A percentile compares a stretch with the other conserved stretches of the same genome.
Evolutionary conservation across 129 eudicot genomes (phyloP).

Genomic region (Helichrysum umbraculigerum): DNA sequence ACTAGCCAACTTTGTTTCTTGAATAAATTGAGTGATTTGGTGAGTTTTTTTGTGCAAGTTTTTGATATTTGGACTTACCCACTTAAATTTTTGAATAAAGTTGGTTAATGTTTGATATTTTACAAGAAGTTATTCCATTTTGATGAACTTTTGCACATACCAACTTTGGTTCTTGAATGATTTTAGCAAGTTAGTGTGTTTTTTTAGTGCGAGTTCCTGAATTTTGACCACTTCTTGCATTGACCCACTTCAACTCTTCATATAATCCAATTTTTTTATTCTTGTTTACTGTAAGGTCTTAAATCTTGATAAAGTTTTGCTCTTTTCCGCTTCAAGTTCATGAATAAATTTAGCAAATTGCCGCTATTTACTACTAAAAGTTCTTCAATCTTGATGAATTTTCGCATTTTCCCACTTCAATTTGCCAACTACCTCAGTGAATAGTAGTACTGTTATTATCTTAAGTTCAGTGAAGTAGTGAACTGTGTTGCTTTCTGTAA

Average conservation of each 20-base stretch:
- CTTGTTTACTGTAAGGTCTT: background rate
- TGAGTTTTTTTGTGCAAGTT: background rate
- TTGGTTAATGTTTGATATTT: too few species aligned
- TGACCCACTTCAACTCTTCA: background rate
- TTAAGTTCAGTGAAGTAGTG: slow-evolving; percentile 1
- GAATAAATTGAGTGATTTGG: background rate
- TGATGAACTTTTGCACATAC: background rate
- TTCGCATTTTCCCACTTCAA: background rate
- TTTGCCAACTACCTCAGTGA: background rate
- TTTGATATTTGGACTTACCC: background rate
- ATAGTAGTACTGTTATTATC: background rate
- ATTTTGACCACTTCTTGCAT: background rate
- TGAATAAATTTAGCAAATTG: background rate
- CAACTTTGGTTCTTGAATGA: background rate
- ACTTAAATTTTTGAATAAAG: background rate
- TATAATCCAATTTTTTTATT: background rate
- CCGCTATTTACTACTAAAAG: background rate
- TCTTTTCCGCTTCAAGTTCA: background rate
- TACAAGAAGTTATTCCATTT: background rate
- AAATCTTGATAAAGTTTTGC: background rate
- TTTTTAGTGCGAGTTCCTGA: background rate
- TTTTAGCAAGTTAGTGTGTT: background rate
- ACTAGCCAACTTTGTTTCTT: background rate
- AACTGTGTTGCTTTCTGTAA: background rate
- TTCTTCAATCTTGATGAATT: slow-evolving; percentile 12